Evolutionary conservation across 805 yeast genomes (phyloP).

Genomic region (Zygoascus biomembranicola): DNA sequence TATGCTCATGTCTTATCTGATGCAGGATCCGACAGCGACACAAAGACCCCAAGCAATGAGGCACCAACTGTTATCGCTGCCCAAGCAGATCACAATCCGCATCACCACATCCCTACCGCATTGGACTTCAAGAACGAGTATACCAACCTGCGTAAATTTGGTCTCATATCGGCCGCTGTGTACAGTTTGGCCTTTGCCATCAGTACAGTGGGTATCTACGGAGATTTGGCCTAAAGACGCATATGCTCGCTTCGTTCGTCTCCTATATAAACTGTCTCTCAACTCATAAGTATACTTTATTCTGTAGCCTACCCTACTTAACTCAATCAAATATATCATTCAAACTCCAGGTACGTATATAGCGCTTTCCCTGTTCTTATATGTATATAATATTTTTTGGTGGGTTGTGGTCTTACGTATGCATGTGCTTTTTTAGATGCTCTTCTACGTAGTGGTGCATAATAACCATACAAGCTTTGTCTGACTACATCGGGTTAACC

Average conservation of each 20-base stretch:
- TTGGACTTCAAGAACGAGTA: not conserved
- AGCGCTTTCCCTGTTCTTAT: too few relatives aligned
- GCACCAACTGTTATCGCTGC: not conserved
- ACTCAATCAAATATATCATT: not conserved
- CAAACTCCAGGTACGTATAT: too few relatives aligned
- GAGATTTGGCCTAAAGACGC: constrained; percentile 13
- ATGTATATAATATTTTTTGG: too few relatives aligned
- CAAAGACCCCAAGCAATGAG: not conserved
- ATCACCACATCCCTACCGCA: not conserved
- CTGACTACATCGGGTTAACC: too few relatives aligned
- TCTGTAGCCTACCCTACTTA: not conserved
- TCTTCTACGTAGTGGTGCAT: too few relatives aligned
- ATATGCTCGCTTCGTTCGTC: not conserved
- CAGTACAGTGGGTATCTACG: constrained; percentile 21
- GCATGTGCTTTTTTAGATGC: too few relatives aligned
- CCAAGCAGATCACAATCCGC: not conserved
- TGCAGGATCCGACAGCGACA: not conserved
- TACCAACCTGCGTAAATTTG: constrained; percentile 1
- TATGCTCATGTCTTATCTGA: constrained; percentile 10
- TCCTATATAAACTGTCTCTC: not conserved
- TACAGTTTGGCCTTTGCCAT: constrained; percentile 16
- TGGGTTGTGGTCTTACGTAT: too few relatives aligned
- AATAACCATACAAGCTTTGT: too few relatives aligned
- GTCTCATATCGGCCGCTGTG: constrained; percentile 10
- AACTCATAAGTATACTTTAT: not conserved